Percentiles rank a stretch among this genome's conserved stretches.
These are phyloP conservation scores for Kokia cookei DNA, from an alignment of 441 rosid genomes.

Conservation along the genomic window DNA sequence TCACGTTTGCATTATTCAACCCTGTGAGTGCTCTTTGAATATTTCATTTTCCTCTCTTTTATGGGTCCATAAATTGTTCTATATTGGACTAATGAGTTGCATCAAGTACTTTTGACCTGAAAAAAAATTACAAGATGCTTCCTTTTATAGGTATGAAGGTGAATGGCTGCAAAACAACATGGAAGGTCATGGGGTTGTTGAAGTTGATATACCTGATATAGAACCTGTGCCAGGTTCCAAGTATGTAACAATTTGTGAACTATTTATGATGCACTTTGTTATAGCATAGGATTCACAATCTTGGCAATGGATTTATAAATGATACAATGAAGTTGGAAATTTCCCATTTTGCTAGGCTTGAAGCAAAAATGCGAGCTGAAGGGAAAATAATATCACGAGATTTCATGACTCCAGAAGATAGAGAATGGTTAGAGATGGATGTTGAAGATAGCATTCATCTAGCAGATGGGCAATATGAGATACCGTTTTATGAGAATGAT, in stretches of 20 bases:
- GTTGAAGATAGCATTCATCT: constrained; percentile 66
- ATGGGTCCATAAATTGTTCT: background rate
- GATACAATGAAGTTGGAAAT: constrained; percentile 3
- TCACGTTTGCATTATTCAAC: background rate
- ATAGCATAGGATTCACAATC: background rate
- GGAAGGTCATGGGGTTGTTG: constrained; percentile 88
- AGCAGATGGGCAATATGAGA: constrained; percentile 41
- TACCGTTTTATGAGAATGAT: constrained; percentile 71
- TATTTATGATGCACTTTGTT: background rate
- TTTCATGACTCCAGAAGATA: constrained; percentile 81
- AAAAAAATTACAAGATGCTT: background rate
- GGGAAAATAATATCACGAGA: constrained; percentile 72
- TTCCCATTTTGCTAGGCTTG: constrained; percentile 49
- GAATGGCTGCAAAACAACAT: constrained; percentile 82
- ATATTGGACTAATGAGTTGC: background rate
- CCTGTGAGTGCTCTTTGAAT: background rate
- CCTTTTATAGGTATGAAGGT: constrained; percentile 71
- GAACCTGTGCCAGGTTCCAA: constrained; percentile 89
- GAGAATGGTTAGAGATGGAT: constrained; percentile 89
- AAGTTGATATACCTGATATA: constrained; percentile 84
- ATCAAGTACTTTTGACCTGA: background rate
- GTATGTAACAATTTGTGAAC: constrained; percentile 29
- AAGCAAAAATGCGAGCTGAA: constrained; percentile 85
- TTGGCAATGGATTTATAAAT: background rate
- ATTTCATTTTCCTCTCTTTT: background rate